A percentile compares a stretch with the other conserved stretches of the same genome.
Conservation (phyloP, 148 eudicot species). For the Rhododendron molle region DNA sequence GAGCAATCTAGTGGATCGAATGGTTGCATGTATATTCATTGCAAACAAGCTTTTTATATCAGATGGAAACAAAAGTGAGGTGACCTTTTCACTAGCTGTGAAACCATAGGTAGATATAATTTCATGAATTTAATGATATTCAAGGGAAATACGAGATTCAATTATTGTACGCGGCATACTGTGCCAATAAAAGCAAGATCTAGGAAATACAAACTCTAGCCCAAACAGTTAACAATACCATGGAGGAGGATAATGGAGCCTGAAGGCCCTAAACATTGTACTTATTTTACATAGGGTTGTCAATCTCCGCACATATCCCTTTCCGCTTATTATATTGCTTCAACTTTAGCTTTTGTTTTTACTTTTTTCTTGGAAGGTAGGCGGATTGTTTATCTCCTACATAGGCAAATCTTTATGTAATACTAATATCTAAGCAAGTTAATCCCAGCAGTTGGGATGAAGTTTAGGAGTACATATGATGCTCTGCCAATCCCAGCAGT, state of each 20-base stretch:
- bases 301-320: background rate
- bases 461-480: too few relatives aligned
- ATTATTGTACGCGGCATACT: background rate
- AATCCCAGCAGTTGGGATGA: background rate
- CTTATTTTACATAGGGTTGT: background rate
- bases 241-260: background rate
- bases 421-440: background rate
- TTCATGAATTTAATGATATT: background rate
- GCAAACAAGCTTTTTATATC: too few relatives aligned
- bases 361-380: background rate
- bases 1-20: background rate
- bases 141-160: background rate
- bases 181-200: background rate
- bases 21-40: background rate
- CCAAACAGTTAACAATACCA: background rate
- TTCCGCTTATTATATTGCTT: background rate
- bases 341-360: background rate
- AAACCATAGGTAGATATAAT: background rate
- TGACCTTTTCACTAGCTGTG: background rate
- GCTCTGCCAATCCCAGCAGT: too few relatives aligned
- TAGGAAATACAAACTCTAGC: background rate
- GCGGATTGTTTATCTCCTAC: too few relatives aligned
- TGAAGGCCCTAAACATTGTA: background rate
- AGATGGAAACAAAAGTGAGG: background rate
- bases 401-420: background rate